Percentiles rank a stretch among this genome's conserved stretches.
Conservation (phyloP, 208 protist species). For the Wallacemonas sp. region DNA sequence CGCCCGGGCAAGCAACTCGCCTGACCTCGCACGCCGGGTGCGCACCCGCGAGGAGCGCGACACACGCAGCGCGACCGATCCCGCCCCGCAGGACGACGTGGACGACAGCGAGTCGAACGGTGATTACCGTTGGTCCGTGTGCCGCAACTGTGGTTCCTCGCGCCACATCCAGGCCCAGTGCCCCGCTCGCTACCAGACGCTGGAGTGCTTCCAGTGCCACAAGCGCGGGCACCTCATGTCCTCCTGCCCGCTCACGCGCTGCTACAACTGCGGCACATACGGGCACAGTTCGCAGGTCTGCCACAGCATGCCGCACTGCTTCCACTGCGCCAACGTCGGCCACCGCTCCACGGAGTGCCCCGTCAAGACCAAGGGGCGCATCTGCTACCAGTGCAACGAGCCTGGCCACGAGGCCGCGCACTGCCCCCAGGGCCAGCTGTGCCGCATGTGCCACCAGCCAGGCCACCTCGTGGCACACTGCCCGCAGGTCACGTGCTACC, state of each 20-base stretch:
- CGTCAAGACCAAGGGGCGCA: conserved; percentile 60
- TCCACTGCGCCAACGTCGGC: conserved; percentile 79
- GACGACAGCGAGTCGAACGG: conserved; percentile 16
- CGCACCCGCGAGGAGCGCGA: conserved; percentile 15
- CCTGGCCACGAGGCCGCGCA: conserved; percentile 82
- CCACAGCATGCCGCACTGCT: conserved; percentile 84
- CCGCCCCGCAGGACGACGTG: conserved; percentile 17
- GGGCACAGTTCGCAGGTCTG: conserved; percentile 85
- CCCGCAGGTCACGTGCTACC: conserved; percentile 65
- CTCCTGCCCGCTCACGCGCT: conserved; percentile 82
- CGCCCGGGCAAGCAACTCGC: conserved; percentile 13
- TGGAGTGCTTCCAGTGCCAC: conserved; percentile 88
- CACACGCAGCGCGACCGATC: conserved; percentile 16
- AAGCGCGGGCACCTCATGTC: conserved; percentile 80
- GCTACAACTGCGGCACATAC: conserved; percentile 88
- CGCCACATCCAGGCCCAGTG: conserved; percentile 74
- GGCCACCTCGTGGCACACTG: conserved; percentile 82
- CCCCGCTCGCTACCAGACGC: conserved; percentile 52
- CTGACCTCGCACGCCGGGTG: neutral
- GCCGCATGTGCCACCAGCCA: conserved; percentile 75
- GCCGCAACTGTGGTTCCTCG: conserved; percentile 70
- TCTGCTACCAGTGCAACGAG: conserved; percentile 90
- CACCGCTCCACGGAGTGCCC: conserved; percentile 83
- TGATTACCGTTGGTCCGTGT: conserved; percentile 47
- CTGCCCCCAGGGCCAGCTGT: conserved; percentile 74